Conservation (phyloP, 1,139 yeast genomes). For the Saccharomyces hybrid region DNA sequence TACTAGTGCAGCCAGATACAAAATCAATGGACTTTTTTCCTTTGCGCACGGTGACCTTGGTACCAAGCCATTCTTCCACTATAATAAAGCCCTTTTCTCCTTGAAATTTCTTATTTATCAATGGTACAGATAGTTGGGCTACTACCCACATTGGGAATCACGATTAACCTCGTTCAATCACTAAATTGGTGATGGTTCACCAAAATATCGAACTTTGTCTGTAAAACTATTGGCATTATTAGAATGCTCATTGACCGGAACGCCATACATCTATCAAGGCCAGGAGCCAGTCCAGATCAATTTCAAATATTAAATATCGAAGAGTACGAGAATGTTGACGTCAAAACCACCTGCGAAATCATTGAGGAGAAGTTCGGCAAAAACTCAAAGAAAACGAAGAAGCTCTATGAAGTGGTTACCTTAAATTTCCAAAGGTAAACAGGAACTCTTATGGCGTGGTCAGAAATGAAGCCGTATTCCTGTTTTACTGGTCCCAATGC, state of each 20-base stretch:
- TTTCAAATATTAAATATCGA: background rate
- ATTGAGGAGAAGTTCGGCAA: background rate
- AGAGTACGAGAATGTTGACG: background rate
- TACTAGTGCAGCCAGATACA: background rate
- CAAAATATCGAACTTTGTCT: background rate
- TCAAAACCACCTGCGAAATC: background rate
- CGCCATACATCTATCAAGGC: background rate
- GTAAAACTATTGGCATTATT: background rate
- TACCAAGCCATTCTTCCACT: background rate
- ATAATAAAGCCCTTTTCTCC: background rate
- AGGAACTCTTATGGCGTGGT: background rate
- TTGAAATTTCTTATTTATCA: background rate
- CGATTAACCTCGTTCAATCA: background rate
- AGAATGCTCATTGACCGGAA: background rate
- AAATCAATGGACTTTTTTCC: background rate
- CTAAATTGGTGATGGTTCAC: background rate
- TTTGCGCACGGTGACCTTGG: background rate
- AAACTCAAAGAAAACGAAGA: background rate
- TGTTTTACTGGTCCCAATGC: background rate
- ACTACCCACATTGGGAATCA: background rate
- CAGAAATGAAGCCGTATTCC: background rate
- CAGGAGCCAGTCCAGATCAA: background rate
- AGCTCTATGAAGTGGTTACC: background rate
- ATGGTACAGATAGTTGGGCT: background rate
- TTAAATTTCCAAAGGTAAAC: background rate